Percentiles rank a stretch among this genome's conserved stretches.
phyloP scores from a whole-genome alignment of 345 rosid species.

The Triadica sebifera region DNA sequence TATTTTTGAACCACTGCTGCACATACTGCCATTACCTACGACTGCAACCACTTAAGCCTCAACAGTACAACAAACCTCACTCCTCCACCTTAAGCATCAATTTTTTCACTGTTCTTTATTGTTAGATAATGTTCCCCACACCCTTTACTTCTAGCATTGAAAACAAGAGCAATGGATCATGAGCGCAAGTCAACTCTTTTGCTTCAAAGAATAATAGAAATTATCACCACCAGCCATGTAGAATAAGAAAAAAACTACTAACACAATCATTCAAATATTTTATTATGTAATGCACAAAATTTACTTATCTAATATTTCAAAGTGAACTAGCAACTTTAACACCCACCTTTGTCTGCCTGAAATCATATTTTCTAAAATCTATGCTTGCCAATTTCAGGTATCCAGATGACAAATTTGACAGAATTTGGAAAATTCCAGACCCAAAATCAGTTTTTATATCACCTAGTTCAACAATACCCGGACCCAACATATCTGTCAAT shows the following conservation, averaged over 20 bases:
- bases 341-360: background rate
- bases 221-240: background rate
- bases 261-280: too few species aligned
- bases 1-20: background rate
- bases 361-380: background rate
- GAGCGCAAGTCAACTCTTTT: background rate
- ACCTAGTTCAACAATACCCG: background rate
- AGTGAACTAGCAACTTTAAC: too few species aligned
- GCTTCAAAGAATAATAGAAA: background rate
- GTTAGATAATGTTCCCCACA: background rate
- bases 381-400: slow-evolving; percentile 41
- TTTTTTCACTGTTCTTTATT: background rate
- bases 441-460: slow-evolving; percentile 12
- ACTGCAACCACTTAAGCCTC: background rate
- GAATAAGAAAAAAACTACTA: background rate
- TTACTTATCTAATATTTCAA: too few species aligned
- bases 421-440: slow-evolving; percentile 48
- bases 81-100: background rate
- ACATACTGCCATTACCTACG: background rate
- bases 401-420: slow-evolving; percentile 50
- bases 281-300: too few species aligned
- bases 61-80: background rate
- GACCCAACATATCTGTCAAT: slow-evolving; percentile 9
- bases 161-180: background rate
- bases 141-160: background rate